phyloP scores from a whole-genome alignment of 192 early-diverging fungal genomes.

The Endogone sp. region DNA sequence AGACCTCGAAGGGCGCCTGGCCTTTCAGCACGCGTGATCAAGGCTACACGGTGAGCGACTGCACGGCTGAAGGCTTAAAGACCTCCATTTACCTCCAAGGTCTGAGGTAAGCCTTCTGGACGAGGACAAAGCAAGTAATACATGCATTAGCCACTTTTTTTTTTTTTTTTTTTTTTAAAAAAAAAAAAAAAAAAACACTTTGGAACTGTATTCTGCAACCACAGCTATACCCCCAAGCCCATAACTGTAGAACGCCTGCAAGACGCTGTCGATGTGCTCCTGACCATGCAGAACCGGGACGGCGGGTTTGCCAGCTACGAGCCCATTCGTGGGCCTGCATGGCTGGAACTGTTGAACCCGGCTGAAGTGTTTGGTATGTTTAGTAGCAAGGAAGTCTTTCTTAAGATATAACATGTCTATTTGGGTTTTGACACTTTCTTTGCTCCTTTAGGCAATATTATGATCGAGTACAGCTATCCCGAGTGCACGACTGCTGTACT shows the following conservation, averaged over 20 bases:
- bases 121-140: background rate
- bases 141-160: no score
- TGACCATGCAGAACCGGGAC: conserved; percentile 88
- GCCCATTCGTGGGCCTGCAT: conserved; percentile 65
- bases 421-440: no score
- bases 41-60: conserved; percentile 94
- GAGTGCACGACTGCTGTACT: conserved; percentile 96
- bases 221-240: conserved; percentile 39
- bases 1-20: conserved; percentile 90
- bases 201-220: background rate
- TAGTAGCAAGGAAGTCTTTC: no score
- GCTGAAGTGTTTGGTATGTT: conserved; percentile 91
- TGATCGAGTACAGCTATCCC: conserved; percentile 96
- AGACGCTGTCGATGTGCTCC: conserved; percentile 86
- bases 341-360: conserved; percentile 89
- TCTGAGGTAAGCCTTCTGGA: conserved; percentile 26
- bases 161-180: no score
- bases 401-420: no score
- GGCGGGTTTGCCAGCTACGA: conserved; percentile 97
- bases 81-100: conserved; percentile 72
- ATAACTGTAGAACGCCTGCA: conserved; percentile 69
- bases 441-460: conserved; percentile 79
- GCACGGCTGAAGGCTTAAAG: conserved; percentile 91
- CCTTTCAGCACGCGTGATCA: conserved; percentile 93
- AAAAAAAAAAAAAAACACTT: no score